phyloP scores from a whole-genome alignment of 306 rosid species.

The Medicago arabica region DNA sequence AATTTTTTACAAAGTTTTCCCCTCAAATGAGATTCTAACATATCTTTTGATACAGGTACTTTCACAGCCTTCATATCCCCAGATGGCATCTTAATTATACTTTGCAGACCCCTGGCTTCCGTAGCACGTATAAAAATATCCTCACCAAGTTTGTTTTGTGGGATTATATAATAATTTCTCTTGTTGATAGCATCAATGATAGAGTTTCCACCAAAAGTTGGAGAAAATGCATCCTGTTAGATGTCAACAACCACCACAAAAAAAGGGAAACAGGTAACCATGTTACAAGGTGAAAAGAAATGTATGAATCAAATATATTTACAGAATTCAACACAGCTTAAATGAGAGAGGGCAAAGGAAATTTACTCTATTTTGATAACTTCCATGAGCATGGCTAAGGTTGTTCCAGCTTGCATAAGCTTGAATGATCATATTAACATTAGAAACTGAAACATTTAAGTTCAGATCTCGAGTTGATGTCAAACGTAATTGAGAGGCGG shows the following conservation, averaged over 20 bases:
- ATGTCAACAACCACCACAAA: slow-evolving; percentile 7
- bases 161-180: slow-evolving; percentile 79
- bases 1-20: slow-evolving; percentile 63
- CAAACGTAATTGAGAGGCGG: slow-evolving; percentile 91
- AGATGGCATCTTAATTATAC: slow-evolving; percentile 77
- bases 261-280: slow-evolving; percentile 6
- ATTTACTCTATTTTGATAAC: slow-evolving; percentile 60
- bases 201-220: slow-evolving; percentile 62
- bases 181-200: slow-evolving; percentile 58
- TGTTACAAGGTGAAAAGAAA: slow-evolving; percentile 9
- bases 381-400: slow-evolving; percentile 65
- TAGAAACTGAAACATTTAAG: slow-evolving; percentile 88
- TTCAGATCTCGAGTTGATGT: slow-evolving; percentile 90
- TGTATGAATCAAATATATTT: slow-evolving; percentile 10
- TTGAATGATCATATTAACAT: slow-evolving; percentile 93
- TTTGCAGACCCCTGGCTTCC: slow-evolving; percentile 78
- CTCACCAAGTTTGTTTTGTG: slow-evolving; percentile 96
- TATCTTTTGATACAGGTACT: slow-evolving; percentile 92
- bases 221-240: slow-evolving; percentile 70
- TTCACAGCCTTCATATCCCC: slow-evolving; percentile 89
- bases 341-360: slow-evolving; percentile 36
- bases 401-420: slow-evolving; percentile 98
- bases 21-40: slow-evolving; percentile 86
- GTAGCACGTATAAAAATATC: slow-evolving; percentile 92
- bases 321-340: slow-evolving; percentile 28